These are phyloP conservation scores for Chlamydomonas schloesseri DNA, from an alignment of 139 green algal genomes.

Conservation along the genomic window DNA sequence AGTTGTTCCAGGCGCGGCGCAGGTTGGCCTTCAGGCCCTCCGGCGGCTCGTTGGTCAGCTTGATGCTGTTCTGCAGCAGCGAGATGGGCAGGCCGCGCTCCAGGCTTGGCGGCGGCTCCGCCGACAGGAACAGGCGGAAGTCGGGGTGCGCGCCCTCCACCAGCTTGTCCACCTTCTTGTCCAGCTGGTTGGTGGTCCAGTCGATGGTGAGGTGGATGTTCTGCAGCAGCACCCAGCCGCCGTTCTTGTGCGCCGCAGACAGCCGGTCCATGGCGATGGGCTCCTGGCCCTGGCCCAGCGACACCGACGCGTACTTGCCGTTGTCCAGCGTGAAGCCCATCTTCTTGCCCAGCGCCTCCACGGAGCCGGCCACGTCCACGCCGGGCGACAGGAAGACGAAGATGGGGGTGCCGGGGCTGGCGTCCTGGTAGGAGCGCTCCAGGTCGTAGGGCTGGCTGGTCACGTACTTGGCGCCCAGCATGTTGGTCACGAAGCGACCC, in stretches of 20 bases:
- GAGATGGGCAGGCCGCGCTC: slow-evolving; percentile 88
- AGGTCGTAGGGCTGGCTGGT: slow-evolving; percentile 84
- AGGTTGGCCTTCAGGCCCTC: slow-evolving; percentile 88
- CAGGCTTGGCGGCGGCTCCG: slow-evolving; percentile 87
- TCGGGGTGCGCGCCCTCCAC: slow-evolving; percentile 84
- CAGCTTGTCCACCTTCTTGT: slow-evolving; percentile 90
- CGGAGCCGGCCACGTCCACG: slow-evolving; percentile 82
- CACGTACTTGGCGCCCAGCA: slow-evolving; percentile 82
- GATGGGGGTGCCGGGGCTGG: slow-evolving; percentile 80
- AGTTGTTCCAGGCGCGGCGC: slow-evolving; percentile 83
- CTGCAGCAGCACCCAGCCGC: slow-evolving; percentile 96
- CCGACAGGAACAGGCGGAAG: slow-evolving; percentile 94
- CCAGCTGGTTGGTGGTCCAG: slow-evolving; percentile 86
- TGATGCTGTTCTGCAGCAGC: slow-evolving; percentile 92
- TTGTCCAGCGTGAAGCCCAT: slow-evolving; percentile 81
- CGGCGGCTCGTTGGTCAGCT: slow-evolving; percentile 95
- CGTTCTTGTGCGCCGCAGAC: slow-evolving; percentile 84
- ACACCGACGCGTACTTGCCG: slow-evolving; percentile 83
- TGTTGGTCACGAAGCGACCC: slow-evolving; percentile 82
- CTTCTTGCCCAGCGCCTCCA: slow-evolving; percentile 86
- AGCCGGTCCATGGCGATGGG: slow-evolving; percentile 88
- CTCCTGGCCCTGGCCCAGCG: slow-evolving; percentile 93
- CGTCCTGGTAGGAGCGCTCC: slow-evolving; percentile 78
- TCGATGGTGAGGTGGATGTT: slow-evolving; percentile 84
- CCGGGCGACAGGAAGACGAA: slow-evolving; percentile 92